Percentiles rank a stretch among this genome's conserved stretches.
Conservation (phyloP, 73 alveolate genomes). For the Durusdinium trenchii region DNA sequence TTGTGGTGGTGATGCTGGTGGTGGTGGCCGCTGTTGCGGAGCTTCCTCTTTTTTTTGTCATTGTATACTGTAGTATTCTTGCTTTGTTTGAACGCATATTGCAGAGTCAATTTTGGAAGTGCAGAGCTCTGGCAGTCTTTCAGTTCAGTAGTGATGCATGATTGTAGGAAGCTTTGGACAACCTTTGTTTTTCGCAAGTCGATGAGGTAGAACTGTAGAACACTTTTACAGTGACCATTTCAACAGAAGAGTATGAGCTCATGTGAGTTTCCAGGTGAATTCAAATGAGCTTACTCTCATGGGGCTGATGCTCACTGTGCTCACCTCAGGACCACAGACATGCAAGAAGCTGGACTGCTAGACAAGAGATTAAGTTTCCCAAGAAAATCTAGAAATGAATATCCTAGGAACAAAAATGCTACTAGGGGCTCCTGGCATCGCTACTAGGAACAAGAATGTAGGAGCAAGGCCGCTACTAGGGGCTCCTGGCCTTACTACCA, state of each 20-base stretch:
- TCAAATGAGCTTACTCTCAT: conserved; percentile 38
- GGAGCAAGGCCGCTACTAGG: no score
- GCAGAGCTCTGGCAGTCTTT: not conserved
- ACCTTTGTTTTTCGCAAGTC: not conserved
- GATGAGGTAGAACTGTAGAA: not conserved
- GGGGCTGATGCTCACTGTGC: conserved; percentile 36
- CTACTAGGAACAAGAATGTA: no score
- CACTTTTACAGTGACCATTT: not conserved
- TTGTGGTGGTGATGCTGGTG: no score
- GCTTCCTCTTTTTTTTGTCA: not conserved
- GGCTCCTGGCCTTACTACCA: no score
- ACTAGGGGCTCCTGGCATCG: no score
- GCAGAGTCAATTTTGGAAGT: not conserved
- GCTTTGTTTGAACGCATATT: not conserved
- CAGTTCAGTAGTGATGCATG: no score
- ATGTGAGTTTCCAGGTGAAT: not conserved
- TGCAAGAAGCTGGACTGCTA: not conserved
- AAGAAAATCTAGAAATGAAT: no score
- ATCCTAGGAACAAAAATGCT: no score
- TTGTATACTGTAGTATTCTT: no score
- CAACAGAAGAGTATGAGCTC: not conserved
- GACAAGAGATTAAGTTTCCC: not conserved
- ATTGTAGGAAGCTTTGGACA: not conserved
- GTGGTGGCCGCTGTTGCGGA: no score
- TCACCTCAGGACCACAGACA: not conserved